Conservation (phyloP, 345 rosid genomes). For the Barbarea vulgaris region DNA sequence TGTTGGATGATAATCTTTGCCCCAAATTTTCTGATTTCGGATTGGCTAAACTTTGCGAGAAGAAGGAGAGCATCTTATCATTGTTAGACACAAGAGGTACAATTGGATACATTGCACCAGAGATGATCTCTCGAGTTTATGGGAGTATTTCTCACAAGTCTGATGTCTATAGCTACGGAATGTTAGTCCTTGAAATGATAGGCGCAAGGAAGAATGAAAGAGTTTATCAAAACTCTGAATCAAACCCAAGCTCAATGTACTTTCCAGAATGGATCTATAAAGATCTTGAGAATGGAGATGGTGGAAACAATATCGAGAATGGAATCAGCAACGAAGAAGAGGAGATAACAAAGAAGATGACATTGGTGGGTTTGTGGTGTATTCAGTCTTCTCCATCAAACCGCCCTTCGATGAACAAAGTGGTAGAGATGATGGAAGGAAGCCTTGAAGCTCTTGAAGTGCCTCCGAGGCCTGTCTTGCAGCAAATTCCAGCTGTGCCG, state of each 20-base stretch:
- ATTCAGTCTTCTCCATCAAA: conserved; percentile 42
- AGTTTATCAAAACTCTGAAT: not conserved
- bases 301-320: not conserved
- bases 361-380: conserved; percentile 36
- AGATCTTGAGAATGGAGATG: not conserved
- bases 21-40: conserved; percentile 55
- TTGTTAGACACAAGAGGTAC: conserved; percentile 45
- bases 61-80: conserved; percentile 37
- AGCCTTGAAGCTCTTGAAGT: conserved; percentile 7
- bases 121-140: conserved; percentile 37
- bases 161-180: conserved; percentile 51
- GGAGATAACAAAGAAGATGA: conserved; percentile 28
- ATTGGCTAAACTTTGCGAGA: conserved; percentile 44
- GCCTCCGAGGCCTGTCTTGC: conserved; percentile 18
- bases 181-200: conserved; percentile 48
- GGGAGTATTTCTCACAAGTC: conserved; percentile 46
- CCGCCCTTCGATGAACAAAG: conserved; percentile 23
- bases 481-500: not conserved
- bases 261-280: conserved; percentile 41
- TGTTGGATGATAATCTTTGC: conserved; percentile 35
- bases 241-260: conserved; percentile 25
- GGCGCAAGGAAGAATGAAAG: conserved; percentile 27
- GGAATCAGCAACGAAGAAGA: conserved; percentile 4
- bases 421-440: conserved; percentile 38
- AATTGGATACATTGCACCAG: conserved; percentile 50